A percentile compares a stretch with the other conserved stretches of the same genome.
Conservation (phyloP, 108 stramenopile species). For the Cafeteria roenbergensis region DNA sequence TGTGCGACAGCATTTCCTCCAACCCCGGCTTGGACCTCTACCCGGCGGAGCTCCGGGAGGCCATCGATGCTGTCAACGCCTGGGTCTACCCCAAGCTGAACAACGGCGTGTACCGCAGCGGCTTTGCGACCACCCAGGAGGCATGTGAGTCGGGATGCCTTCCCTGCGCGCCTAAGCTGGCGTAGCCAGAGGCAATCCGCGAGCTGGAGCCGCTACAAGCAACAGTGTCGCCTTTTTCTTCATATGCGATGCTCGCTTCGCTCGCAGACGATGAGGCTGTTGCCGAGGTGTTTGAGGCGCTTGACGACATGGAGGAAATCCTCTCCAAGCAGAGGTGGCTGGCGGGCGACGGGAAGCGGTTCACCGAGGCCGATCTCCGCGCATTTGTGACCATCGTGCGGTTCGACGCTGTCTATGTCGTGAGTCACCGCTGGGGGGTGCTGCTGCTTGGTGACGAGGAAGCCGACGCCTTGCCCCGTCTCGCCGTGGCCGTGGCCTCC, state of each 20-base stretch:
- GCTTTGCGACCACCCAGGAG: constrained; percentile 77
- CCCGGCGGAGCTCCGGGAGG: constrained; percentile 57
- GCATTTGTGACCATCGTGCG: constrained; percentile 78
- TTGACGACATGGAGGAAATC: constrained; percentile 63
- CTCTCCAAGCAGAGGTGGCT: constrained; percentile 62
- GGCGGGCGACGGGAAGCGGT: constrained; percentile 38
- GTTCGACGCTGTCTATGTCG: constrained; percentile 75
- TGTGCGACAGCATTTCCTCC: constrained; percentile 62
- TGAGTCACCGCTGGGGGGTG: too few species aligned
- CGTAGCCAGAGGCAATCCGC: too few species aligned
- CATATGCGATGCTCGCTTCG: neutral
- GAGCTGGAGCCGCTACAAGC: too few species aligned
- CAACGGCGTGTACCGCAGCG: constrained; percentile 90
- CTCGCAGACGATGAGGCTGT: constrained; percentile 74
- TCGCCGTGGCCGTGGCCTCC: too few species aligned
- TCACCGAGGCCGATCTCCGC: constrained; percentile 88
- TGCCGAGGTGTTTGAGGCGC: constrained; percentile 63
- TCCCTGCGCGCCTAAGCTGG: too few species aligned
- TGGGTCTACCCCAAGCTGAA: constrained; percentile 80
- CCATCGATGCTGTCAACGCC: constrained; percentile 62
- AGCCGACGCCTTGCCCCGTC: too few species aligned
- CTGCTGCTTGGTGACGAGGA: too few species aligned
- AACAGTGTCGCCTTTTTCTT: too few species aligned
- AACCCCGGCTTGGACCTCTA: constrained; percentile 67
- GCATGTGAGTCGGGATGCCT: neutral